Base-by-base conservation (phyloP, 2,329 filamentous ascomycete genomes). In the Pleomassaria siparia region DNA sequence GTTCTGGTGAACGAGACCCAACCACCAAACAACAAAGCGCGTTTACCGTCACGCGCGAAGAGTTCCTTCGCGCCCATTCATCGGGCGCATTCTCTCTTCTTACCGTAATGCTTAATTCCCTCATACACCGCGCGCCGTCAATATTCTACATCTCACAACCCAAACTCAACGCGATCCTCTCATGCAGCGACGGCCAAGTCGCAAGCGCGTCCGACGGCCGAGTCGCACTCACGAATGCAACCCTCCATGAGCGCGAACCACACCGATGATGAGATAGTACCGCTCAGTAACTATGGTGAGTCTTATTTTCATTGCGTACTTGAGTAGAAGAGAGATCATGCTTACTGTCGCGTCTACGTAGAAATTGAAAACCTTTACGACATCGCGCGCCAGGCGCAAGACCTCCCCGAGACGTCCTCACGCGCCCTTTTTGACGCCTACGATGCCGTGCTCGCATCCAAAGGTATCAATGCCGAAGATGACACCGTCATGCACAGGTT, bases 371-470 rank as follows among this genome's bases (percentile, higher is more conserved):
- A 90, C 52, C 78, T 96, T 48, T 87, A 90, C 70, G 80, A 87
- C 49, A 88, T 96, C 62, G 85, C 95, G 62, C 76, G 78, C 51
- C 79, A 80, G 58, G 91, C 89, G 35, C 83, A 91, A 72, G 75
- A 81, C 32, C 78, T 88, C 24, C 77, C 82, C 1, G 80, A 37
- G 16, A 77, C 87, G 18, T 85, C 88, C 3, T 89, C 87, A 48
- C 84, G 85, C 63, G 89, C 89, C 9, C 80, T 96, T 15, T 95
- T 95, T 71, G 79, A 80, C 44, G 89, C 89, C 24, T 95, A 95
- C 66, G 87, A 94, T 63, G 78, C 82, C 46, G 79, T 91, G 33
- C 80, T 95, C n/a, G 82, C 81, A 4, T 76, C 83, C 55, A 76
- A 88, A 74, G 86, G 84, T 45, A 75, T 89, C 54, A 80, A 89